Base-by-base conservation (phyloP, 176 grass and related monocot genomes). In the Melocanna baccifera region DNA sequence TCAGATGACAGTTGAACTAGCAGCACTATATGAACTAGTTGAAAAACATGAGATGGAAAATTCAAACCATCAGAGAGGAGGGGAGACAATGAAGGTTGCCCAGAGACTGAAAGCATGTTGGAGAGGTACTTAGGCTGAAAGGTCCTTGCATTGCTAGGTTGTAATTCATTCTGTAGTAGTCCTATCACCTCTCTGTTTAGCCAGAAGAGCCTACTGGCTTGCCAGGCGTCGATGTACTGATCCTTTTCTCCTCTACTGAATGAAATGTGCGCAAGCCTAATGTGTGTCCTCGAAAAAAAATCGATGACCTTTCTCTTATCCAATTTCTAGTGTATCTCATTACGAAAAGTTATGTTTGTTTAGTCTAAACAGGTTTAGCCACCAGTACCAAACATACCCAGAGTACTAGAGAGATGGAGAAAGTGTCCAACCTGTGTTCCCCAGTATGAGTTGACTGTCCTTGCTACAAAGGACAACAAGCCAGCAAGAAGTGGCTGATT, bases 371-470 rank as follows among this genome's bases (percentile, higher is more conserved):
- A 66, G 59, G 62, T 68, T 53, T 34, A 77, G 12, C 61, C 62
- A 63, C 20, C 47, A 79, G 61, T 11, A 23, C 56, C 20, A 63
- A 76, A 39, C 64, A 68, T 40, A 29, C 12, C 73, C 64, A 80
- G 20, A 80, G 26, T 66, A 67, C 67, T 70, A 32, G 68, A 53
- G 57, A 84, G 68, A 45, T n/a, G 12, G 20, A 48, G 25, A 34
- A 80, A 57, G 39, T 55, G 46, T 12, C 86, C 81, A 85, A 98
- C 96, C 96, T 98, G 96, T 87, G 96, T 98, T 95, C 93, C 96
- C 91, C 91, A 95, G 81, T 98, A 98, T 41, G 96, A 98, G 87
- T 98, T 98, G 64, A 78, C 81, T 22, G 89, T 98, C 73, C 96
- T 94, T 69, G 85, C 87, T 67, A 88, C 80, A 64, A 98, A 98